phyloP scores from a whole-genome alignment of 192 early-diverging fungal species.

The Umbelopsis ramanniana region DNA sequence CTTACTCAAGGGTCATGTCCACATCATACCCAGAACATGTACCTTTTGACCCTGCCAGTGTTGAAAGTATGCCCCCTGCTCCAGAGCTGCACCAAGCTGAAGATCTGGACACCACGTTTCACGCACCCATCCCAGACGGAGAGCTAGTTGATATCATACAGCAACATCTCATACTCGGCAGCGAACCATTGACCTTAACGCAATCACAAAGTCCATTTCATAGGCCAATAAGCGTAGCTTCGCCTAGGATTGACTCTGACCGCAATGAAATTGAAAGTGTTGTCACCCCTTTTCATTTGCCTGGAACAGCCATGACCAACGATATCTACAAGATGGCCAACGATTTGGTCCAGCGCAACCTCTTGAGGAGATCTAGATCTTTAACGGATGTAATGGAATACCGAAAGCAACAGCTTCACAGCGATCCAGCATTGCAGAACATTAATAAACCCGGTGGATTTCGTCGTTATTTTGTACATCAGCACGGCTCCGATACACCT shows the following conservation, averaged over 20 bases:
- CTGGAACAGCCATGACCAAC: slow-evolving; percentile 47
- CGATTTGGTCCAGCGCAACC: slow-evolving; percentile 25
- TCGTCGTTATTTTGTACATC: slow-evolving; percentile 77
- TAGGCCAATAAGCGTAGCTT: background rate
- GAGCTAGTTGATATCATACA: slow-evolving; percentile 25
- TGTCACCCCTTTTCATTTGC: slow-evolving; percentile 46
- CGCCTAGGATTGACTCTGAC: slow-evolving; percentile 10
- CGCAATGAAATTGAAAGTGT: slow-evolving; percentile 1
- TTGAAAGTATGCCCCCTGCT: slow-evolving; percentile 5
- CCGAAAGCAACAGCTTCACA: slow-evolving; percentile 3
- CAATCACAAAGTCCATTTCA: background rate
- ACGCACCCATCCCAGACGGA: slow-evolving; percentile 27
- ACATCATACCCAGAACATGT: background rate
- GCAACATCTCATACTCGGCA: slow-evolving; percentile 27
- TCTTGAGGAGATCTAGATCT: slow-evolving; percentile 35
- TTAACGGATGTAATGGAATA: slow-evolving; percentile 15
- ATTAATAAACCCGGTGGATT: slow-evolving; percentile 81
- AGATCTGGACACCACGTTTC: background rate
- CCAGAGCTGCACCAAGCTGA: background rate
- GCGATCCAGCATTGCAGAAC: slow-evolving; percentile 42
- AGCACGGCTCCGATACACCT: slow-evolving; percentile 31
- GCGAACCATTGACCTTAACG: background rate
- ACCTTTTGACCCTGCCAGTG: background rate
- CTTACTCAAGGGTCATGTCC: slow-evolving; percentile 1
- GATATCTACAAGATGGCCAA: slow-evolving; percentile 51